A percentile compares a stretch with the other conserved stretches of the same genome.
These are phyloP conservation scores for Melanogaster broomeanus DNA, from an alignment of 768 basidiomycete species.

Conservation along the genomic window DNA sequence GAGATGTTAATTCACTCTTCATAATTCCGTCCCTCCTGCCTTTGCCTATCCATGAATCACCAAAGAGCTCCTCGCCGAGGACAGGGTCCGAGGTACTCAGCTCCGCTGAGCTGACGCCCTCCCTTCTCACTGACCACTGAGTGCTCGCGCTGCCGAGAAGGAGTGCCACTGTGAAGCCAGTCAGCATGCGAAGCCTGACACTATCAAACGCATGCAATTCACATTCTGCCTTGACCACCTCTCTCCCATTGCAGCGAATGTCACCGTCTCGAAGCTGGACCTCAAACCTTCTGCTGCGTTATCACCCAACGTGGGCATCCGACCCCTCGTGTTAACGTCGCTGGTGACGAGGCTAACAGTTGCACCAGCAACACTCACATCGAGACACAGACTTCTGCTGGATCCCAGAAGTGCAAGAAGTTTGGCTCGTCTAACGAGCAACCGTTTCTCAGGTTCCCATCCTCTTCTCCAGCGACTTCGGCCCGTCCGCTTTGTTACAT, in stretches of 20 bases:
- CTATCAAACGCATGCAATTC: conserved; percentile 88
- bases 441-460: conserved; percentile 64
- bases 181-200: conserved; percentile 63
- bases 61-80: too few relatives aligned
- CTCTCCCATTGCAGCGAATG: conserved; percentile 43
- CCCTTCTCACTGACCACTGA: too few relatives aligned
- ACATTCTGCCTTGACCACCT: conserved; percentile 84
- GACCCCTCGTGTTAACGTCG: conserved; percentile 37
- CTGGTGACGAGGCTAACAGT: conserved; percentile 26
- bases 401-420: conserved; percentile 30
- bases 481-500: conserved; percentile 73
- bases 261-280: conserved; percentile 60
- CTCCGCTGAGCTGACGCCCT: too few relatives aligned
- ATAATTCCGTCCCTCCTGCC: too few relatives aligned
- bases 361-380: conserved; percentile 13
- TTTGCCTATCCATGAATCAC: too few relatives aligned
- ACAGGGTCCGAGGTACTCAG: too few relatives aligned
- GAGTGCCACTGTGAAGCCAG: conserved; percentile 76
- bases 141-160: conserved; percentile 79
- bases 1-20: too few relatives aligned
- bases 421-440: conserved; percentile 16
- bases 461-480: conserved; percentile 77
- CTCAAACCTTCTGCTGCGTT: conserved; percentile 63
- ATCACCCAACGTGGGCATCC: conserved; percentile 41
- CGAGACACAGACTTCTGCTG: conserved; percentile 25